Percentiles rank a stretch among this genome's conserved stretches.
These are phyloP conservation scores for Knoxdaviesia capensis DNA, from an alignment of 2,329 filamentous ascomycete species.

Conservation along the genomic window DNA sequence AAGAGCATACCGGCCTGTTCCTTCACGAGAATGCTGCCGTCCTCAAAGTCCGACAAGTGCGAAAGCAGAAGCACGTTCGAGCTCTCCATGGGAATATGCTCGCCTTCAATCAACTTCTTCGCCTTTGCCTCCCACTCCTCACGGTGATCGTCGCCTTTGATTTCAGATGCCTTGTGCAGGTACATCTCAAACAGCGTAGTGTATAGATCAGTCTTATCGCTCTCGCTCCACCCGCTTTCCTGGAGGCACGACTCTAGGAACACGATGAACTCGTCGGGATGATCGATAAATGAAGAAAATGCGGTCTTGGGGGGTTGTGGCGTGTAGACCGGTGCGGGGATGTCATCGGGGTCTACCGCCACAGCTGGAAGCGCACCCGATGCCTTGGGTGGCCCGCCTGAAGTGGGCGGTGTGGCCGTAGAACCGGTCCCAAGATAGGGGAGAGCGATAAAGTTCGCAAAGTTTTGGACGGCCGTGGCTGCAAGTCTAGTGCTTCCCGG, in stretches of 20 bases:
- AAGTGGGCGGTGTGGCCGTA: conserved; percentile 29
- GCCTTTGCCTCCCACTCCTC: conserved; percentile 81
- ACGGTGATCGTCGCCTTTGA: conserved; percentile 42
- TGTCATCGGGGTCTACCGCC: conserved; percentile 25
- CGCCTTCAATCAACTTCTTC: conserved; percentile 66
- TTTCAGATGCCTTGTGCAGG: conserved; percentile 64
- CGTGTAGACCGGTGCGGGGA: conserved; percentile 39
- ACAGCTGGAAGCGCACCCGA: conserved; percentile 21
- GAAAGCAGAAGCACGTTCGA: conserved; percentile 88
- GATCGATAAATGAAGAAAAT: conserved; percentile 92
- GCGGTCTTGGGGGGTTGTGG: conserved; percentile 70
- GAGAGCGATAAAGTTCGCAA: conserved; percentile 64
- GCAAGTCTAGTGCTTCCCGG: conserved; percentile 25
- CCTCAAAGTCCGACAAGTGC: conserved; percentile 72
- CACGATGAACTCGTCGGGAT: conserved; percentile 73
- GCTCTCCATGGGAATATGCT: conserved; percentile 71
- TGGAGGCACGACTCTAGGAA: conserved; percentile 80
- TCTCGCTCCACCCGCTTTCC: conserved; percentile 47
- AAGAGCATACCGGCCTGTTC: conserved; percentile 83
- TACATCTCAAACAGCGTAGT: conserved; percentile 98
- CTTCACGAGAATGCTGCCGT: conserved; percentile 79
- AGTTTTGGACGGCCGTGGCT: conserved; percentile 64
- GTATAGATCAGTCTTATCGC: conserved; percentile 69
- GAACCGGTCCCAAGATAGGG: conserved; percentile 60
- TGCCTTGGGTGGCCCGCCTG: conserved; percentile 25